These are phyloP conservation scores for Pseudogymnoascus sp. DNA, from an alignment of 2,329 filamentous ascomycete genomes.

Conservation along the genomic window DNA sequence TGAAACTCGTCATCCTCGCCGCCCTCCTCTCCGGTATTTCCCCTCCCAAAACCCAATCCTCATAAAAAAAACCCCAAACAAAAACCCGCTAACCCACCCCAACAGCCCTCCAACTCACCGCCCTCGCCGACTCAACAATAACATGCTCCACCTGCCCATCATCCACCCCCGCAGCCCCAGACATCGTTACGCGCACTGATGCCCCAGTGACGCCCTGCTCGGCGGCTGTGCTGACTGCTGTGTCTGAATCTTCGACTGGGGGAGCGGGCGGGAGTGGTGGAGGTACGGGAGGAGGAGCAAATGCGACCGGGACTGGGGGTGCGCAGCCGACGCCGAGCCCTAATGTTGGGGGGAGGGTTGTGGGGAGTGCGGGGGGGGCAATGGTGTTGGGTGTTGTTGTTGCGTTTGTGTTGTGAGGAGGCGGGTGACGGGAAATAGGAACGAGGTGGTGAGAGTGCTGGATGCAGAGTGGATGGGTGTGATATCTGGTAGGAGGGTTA, in stretches of 20 bases:
- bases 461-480: neutral
- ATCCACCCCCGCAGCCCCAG: neutral
- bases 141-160: conserved; percentile 1
- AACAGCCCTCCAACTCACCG: neutral
- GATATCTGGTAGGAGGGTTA: neutral
- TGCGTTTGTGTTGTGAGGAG: neutral
- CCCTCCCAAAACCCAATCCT: neutral
- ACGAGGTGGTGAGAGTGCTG: neutral
- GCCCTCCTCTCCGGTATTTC: neutral
- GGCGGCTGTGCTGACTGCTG: neutral
- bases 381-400: neutral
- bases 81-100: neutral
- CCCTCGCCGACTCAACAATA: neutral
- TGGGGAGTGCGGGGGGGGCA: neutral
- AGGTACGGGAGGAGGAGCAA: neutral
- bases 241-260: neutral
- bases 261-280: neutral
- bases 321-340: neutral
- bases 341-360: neutral
- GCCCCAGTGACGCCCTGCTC: neutral
- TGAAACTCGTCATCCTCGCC: neutral
- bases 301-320: neutral
- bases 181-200: neutral
- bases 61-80: neutral
- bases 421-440: neutral